Percentiles rank a stretch among this genome's conserved stretches.
Conservation (phyloP, 495 filamentous ascomycete genomes). For the Penicillium lagena region DNA sequence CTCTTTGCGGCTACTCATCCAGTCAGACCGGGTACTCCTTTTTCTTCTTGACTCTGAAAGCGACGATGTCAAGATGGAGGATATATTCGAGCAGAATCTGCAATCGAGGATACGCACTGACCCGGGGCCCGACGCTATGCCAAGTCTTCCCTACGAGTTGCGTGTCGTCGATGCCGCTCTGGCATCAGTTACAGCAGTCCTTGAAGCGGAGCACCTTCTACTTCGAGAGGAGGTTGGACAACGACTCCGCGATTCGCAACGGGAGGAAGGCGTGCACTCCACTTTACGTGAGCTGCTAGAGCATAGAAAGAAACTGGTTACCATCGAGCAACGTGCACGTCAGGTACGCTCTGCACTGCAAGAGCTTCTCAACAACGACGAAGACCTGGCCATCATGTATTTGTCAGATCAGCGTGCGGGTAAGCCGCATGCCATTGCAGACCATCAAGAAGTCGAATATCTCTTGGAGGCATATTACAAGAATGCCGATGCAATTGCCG, state of each 20-base stretch:
- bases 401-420: conserved; percentile 29
- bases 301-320: conserved; percentile 14
- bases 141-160: conserved; percentile 61
- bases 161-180: conserved; percentile 76
- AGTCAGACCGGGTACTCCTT: conserved; percentile 17
- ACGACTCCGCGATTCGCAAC: conserved; percentile 12
- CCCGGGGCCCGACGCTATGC: conserved; percentile 30
- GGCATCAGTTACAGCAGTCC: conserved; percentile 46
- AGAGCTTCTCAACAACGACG: conserved; percentile 22
- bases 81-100: conserved; percentile 28
- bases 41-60: conserved; percentile 12
- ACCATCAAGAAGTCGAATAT: conserved; percentile 32
- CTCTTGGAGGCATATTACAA: conserved; percentile 29
- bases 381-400: conserved; percentile 39
- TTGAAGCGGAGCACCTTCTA: conserved; percentile 23
- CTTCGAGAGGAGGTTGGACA: conserved; percentile 9
- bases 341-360: conserved; percentile 20
- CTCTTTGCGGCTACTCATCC: conserved; percentile 21
- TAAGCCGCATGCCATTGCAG: conserved; percentile 14
- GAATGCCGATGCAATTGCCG: conserved; percentile 19
- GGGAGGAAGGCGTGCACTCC: conserved; percentile 14
- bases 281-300: conserved; percentile 14
- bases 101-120: conserved; percentile 57
- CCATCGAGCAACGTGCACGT: conserved; percentile 21
- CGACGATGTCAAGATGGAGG: conserved; percentile 10